Conservation (phyloP, 208 protist species). For the Acanthamoeba rhysodes region DNA sequence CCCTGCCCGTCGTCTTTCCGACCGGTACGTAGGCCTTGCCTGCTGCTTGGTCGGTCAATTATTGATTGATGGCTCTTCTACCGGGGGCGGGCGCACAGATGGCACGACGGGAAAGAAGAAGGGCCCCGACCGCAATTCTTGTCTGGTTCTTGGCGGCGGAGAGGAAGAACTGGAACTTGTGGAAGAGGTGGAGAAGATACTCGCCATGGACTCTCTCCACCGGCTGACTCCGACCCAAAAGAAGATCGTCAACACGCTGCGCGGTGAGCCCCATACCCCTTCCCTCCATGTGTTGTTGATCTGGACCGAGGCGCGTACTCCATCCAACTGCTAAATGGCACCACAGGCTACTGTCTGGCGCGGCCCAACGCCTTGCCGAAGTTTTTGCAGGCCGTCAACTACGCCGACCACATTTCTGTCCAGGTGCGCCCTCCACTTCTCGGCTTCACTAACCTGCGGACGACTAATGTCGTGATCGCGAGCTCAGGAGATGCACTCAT, state of each 20-base stretch:
- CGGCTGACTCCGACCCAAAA: conserved; percentile 18
- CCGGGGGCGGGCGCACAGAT: background rate
- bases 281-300: background rate
- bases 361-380: conserved; percentile 19
- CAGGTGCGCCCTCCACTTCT: background rate
- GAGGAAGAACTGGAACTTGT: conserved; percentile 39
- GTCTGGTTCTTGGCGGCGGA: background rate
- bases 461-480: background rate
- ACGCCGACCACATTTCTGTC: conserved; percentile 3
- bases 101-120: conserved; percentile 30
- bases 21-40: background rate
- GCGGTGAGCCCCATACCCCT: background rate
- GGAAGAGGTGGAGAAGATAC: conserved; percentile 52
- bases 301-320: background rate
- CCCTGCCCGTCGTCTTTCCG: conserved; percentile 21
- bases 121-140: background rate
- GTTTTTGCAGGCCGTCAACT: conserved; percentile 39
- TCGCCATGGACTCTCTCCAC: conserved; percentile 12
- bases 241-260: conserved; percentile 16
- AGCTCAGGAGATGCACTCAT: conserved; percentile 77
- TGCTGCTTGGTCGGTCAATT: background rate
- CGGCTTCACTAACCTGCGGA: no score
- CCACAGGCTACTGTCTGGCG: background rate
- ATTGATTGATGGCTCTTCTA: no score
- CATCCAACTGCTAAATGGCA: no score